Evolutionary conservation across 768 basidiomycete genomes (phyloP).

Genomic region (Lactarius sp.): DNA sequence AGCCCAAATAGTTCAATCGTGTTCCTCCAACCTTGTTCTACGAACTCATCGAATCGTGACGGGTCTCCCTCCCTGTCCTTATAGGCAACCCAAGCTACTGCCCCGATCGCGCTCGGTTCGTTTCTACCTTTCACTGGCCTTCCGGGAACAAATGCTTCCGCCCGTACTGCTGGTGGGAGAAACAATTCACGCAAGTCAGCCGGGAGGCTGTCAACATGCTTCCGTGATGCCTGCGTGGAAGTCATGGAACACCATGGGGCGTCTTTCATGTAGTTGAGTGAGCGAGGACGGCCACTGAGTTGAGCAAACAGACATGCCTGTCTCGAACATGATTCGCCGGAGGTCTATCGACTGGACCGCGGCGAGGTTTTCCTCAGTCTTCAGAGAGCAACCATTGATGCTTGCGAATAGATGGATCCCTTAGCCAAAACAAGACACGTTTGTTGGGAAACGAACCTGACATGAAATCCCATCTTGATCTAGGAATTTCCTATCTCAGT

Average conservation of each 20-base stretch:
- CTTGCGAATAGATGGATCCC: conserved; percentile 30
- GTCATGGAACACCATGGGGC: conserved; percentile 73
- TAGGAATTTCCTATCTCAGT: conserved; percentile 28
- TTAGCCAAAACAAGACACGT: background rate
- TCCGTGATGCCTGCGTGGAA: conserved; percentile 56
- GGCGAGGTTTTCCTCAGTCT: conserved; percentile 60
- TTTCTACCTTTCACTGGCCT: conserved; percentile 72
- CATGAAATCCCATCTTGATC: conserved; percentile 70
- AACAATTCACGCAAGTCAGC: conserved; percentile 43
- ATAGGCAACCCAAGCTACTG: conserved; percentile 69
- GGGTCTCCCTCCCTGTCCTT: conserved; percentile 41
- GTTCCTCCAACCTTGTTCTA: conserved; percentile 58
- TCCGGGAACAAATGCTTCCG: conserved; percentile 54
- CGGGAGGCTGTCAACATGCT: conserved; percentile 46
- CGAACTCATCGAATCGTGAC: conserved; percentile 49
- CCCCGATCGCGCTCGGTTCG: conserved; percentile 62
- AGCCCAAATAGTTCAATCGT: conserved; percentile 56
- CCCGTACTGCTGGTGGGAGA: conserved; percentile 47
- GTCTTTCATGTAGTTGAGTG: conserved; percentile 37
- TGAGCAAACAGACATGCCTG: conserved; percentile 41
- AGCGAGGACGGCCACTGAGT: background rate
- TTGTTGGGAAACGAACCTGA: conserved; percentile 38
- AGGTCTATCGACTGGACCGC: conserved; percentile 52
- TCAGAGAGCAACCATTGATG: conserved; percentile 74
- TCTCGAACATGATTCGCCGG: conserved; percentile 65